Conservation (phyloP, 192 early-diverging fungal species). For the Coemansia sp. region DNA sequence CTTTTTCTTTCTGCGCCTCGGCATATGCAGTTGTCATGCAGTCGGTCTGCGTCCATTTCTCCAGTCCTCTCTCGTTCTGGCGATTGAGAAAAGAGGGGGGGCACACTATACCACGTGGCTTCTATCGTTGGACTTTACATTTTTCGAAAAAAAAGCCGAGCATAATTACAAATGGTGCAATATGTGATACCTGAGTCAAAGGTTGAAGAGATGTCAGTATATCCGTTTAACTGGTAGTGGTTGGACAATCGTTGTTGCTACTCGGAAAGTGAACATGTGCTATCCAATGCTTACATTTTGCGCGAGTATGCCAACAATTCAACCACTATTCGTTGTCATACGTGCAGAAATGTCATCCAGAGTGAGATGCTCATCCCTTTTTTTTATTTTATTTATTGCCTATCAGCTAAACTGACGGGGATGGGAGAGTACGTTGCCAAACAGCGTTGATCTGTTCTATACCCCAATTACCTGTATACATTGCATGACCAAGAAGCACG, state of each 20-base stretch:
- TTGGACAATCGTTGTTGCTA: neutral
- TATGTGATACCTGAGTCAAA: constrained; percentile 3
- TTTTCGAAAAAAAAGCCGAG: neutral
- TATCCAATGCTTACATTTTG: neutral
- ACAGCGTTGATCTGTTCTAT: neutral
- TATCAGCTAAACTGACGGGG: neutral
- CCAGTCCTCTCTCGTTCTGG: neutral
- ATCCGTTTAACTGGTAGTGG: neutral
- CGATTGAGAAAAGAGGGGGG: neutral
- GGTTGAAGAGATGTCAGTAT: neutral
- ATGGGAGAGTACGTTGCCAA: neutral
- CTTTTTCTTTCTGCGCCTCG: neutral
- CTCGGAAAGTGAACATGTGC: constrained; percentile 10
- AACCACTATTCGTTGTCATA: neutral
- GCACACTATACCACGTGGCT: constrained; percentile 5
- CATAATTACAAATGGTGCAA: neutral
- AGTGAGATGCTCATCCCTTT: neutral
- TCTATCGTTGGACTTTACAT: neutral
- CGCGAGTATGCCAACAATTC: neutral
- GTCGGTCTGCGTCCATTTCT: neutral
- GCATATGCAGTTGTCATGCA: neutral
- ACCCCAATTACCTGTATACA: neutral
- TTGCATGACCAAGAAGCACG: neutral
- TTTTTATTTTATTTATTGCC: too few species aligned
- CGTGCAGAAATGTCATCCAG: neutral